Evolutionary conservation across 2,329 filamentous ascomycete species (phyloP).

Genomic region (Cytospora leucostoma): DNA sequence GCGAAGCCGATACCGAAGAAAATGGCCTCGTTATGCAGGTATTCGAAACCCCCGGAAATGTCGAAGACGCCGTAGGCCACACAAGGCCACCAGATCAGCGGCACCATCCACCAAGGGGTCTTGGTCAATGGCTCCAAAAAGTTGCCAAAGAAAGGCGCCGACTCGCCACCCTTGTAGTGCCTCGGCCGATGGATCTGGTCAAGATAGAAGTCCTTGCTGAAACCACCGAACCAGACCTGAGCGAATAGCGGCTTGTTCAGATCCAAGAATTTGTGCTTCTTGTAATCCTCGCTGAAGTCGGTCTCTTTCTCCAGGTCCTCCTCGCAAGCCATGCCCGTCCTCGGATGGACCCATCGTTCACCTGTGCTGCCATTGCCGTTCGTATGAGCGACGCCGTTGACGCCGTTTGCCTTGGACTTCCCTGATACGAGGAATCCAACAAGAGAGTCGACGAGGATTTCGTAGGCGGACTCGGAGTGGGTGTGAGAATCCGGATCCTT

Average conservation of each 20-base stretch:
- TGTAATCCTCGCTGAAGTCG: constrained; percentile 73
- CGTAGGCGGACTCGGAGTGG: constrained; percentile 93
- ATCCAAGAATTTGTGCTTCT: constrained; percentile 91
- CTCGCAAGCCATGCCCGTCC: constrained; percentile 84
- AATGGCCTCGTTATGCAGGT: constrained; percentile 47
- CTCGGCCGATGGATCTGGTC: constrained; percentile 94
- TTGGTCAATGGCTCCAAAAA: constrained; percentile 96
- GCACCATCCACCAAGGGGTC: constrained; percentile 93
- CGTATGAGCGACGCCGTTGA: constrained; percentile 35
- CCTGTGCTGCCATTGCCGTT: constrained; percentile 39
- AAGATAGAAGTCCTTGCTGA: constrained; percentile 94
- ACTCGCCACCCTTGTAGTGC: constrained; percentile 91
- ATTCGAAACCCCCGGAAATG: constrained; percentile 62
- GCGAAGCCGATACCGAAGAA: constrained; percentile 73
- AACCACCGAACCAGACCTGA: constrained; percentile 86
- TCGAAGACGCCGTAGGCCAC: constrained; percentile 72
- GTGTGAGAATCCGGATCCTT: constrained; percentile 79
- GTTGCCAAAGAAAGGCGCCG: constrained; percentile 93
- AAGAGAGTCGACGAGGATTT: constrained; percentile 84
- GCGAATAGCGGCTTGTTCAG: constrained; percentile 79
- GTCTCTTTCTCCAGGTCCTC: constrained; percentile 88
- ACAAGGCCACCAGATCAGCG: constrained; percentile 79
- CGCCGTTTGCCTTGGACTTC: constrained; percentile 43
- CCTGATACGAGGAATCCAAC: constrained; percentile 76
- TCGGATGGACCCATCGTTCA: constrained; percentile 51